Percentiles rank a stretch among this genome's conserved stretches.
Evolutionary conservation across 208 protist species (phyloP).

Genomic region (Acanthamoeba castellanii): DNA sequence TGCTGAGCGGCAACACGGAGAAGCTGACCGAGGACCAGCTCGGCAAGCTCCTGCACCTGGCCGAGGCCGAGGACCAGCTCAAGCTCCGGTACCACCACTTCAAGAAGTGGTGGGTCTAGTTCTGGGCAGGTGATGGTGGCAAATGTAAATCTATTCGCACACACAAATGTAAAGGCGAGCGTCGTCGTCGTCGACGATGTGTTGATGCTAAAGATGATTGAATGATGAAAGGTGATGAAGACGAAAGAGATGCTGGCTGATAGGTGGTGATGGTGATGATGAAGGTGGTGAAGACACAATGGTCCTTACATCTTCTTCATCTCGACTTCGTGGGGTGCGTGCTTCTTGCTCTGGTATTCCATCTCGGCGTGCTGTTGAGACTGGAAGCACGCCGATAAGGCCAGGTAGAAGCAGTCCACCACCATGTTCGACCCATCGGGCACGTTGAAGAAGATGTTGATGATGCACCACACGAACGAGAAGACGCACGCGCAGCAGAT

Average conservation of each 20-base stretch:
- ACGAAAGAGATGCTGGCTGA: no score
- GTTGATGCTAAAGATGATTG: no score
- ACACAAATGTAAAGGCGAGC: no score
- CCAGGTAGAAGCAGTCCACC: background rate
- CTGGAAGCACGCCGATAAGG: constrained; percentile 11
- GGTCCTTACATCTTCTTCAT: background rate
- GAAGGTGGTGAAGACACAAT: background rate
- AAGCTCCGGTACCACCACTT: constrained; percentile 21
- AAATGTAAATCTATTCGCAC: no score
- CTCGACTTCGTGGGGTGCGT: background rate
- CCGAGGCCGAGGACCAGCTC: constrained; percentile 21
- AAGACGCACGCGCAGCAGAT: constrained; percentile 14
- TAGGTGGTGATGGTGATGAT: no score
- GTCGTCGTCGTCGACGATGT: no score
- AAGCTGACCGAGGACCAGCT: constrained; percentile 27
- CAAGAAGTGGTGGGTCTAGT: constrained; percentile 15
- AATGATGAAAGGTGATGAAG: no score
- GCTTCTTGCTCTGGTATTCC: background rate
- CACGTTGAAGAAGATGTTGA: background rate
- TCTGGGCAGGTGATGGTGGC: background rate
- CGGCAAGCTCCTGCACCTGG: background rate
- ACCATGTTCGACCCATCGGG: background rate
- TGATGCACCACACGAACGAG: constrained; percentile 8
- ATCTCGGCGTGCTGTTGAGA: constrained; percentile 3
- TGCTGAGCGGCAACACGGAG: constrained; percentile 6